phyloP scores from a whole-genome alignment of 169 alveolate species.

The Blepharisma undulans region DNA sequence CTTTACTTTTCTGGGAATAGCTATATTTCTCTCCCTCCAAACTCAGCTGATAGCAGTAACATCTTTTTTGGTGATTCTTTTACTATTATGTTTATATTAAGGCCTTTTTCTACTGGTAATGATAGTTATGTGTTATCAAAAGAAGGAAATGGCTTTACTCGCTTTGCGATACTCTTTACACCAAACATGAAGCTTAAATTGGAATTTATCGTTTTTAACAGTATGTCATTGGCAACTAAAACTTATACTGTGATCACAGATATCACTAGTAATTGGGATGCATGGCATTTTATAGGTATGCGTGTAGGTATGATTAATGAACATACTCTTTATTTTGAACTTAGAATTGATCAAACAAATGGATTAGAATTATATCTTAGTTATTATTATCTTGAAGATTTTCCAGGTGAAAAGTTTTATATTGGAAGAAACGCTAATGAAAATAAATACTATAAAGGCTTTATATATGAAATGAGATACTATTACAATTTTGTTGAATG shows the following conservation, averaged over 20 bases:
- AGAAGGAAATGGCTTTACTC: neutral
- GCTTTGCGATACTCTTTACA: neutral
- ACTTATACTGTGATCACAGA: neutral
- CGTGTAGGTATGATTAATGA: neutral
- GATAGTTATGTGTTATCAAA: neutral
- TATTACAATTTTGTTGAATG: neutral
- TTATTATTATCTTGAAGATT: neutral
- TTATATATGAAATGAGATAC: neutral
- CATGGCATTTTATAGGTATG: neutral
- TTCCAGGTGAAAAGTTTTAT: neutral
- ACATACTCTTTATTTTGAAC: neutral
- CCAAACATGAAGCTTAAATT: neutral
- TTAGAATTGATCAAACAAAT: neutral
- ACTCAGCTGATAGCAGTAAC: neutral
- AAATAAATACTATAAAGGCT: neutral
- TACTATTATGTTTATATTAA: neutral
- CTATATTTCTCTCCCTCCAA: neutral
- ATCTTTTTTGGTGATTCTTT: neutral
- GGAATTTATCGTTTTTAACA: neutral
- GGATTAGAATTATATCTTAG: neutral
- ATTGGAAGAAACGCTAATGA: neutral
- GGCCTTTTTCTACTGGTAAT: neutral
- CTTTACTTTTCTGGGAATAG: neutral
- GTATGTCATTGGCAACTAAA: neutral
- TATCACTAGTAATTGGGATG: neutral